Conservation (phyloP, 2,329 filamentous ascomycete genomes). For the Verticillium klebahnii region DNA sequence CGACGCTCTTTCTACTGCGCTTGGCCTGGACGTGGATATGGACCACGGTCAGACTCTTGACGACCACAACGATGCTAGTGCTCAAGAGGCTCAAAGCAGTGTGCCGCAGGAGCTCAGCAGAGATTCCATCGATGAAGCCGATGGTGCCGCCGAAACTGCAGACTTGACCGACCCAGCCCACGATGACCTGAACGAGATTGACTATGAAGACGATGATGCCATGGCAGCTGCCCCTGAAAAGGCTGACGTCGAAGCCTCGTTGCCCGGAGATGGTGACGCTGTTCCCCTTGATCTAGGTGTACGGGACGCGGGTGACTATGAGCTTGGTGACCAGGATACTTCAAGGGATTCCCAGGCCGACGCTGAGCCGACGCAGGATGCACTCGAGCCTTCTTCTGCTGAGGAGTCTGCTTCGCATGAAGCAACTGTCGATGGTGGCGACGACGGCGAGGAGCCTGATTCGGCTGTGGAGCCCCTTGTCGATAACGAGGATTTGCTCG, state of each 20-base stretch:
- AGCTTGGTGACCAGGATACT: slow-evolving; percentile 1
- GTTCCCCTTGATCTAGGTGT: not conserved
- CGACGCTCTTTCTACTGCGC: not conserved
- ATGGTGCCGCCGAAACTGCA: slow-evolving; percentile 7
- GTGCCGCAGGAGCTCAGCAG: not conserved
- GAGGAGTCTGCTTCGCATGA: not conserved
- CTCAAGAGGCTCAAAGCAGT: not conserved
- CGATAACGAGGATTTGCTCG: slow-evolving; percentile 7
- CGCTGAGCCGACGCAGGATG: not conserved
- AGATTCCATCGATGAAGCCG: slow-evolving; percentile 12
- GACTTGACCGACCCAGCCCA: not conserved
- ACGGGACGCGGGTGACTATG: slow-evolving; percentile 3
- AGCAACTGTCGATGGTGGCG: slow-evolving; percentile 4
- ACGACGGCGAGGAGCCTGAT: slow-evolving; percentile 1
- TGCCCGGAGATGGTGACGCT: not conserved
- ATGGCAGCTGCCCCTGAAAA: not conserved
- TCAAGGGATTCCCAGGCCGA: slow-evolving; percentile 12
- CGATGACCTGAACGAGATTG: slow-evolving; percentile 20
- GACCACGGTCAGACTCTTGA: not conserved
- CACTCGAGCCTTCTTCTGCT: not conserved
- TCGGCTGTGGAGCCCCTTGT: slow-evolving; percentile 6
- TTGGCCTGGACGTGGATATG: not conserved
- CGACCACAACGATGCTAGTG: not conserved
- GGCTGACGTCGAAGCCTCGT: not conserved
- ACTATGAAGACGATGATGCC: slow-evolving; percentile 17